Evolutionary conservation across 192 early-diverging fungal species (phyloP), one percentile per base, ranked within the genome.

Genomic region (Linnemannia exigua): DNA sequence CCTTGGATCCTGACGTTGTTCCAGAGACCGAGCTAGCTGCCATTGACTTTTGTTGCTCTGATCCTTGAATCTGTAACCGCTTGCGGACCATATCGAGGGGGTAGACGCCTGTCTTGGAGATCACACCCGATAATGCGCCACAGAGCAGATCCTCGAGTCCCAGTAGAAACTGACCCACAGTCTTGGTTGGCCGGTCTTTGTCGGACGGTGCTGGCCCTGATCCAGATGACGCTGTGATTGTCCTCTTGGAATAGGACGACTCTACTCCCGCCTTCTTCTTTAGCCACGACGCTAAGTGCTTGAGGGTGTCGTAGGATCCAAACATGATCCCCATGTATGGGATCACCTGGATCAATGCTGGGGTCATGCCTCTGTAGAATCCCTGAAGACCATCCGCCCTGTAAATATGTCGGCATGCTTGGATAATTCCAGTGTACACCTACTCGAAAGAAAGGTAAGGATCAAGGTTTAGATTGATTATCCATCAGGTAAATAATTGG

Each of bases 311-410:
- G 84, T 97, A 95, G 51, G 91, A 92, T 54, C 92, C 91, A 92
- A 99, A 99, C 79, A 97, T 91, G 7, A 98, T 89, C 15, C 97
- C 97, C 96, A 98, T 98, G 69, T 97, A 97, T 14, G 98, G 98
- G 87, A 97, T 94, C 31, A 99, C 97, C 88, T 97, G 96, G 25
- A 95, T 84, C 35, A 96, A 84, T 0, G 97, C 91, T 8, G 98
- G 94, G 70, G 92, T 88, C 54, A 98, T 80, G 1, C 98, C 98
- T 51, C 95, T 90, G 79, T 98, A 99, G 69, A 98, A 96, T 3
- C 98, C 98, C 0, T 76, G 70, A 3, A 96, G 41, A 0, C 98
- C 98, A 74, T 99, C 97, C n/a, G 92, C 88, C 0, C 69, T 58
- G 37, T 85, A 82, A 54, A 99, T 98, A 70, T 93, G 87, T 17